phyloP scores from a whole-genome alignment of 805 yeast species.

The Candida oleophila region DNA sequence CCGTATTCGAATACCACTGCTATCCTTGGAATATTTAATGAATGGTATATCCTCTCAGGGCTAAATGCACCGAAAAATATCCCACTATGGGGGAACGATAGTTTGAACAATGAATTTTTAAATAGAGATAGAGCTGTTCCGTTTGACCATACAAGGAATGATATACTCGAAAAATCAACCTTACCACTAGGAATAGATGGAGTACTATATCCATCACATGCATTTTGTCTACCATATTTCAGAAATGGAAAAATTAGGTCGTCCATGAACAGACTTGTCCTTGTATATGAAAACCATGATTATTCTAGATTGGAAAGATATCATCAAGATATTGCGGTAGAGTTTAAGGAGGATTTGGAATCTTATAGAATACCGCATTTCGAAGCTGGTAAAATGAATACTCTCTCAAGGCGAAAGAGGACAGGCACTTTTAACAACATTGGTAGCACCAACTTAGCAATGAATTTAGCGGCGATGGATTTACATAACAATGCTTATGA shows the following conservation, averaged over 20 bases:
- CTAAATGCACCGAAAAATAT: slow-evolving; percentile 15
- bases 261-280: slow-evolving; percentile 16
- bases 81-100: slow-evolving; percentile 17
- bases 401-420: background rate
- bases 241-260: background rate
- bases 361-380: background rate
- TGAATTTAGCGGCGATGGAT: background rate
- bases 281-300: slow-evolving; percentile 20
- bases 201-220: slow-evolving; percentile 25
- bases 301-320: slow-evolving; percentile 14
- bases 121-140: slow-evolving; percentile 2
- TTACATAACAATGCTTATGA: background rate
- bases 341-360: background rate
- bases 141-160: slow-evolving; percentile 5
- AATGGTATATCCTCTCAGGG: slow-evolving; percentile 33
- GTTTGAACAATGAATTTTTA: slow-evolving; percentile 12
- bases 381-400: background rate
- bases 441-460: background rate
- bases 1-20: slow-evolving; percentile 18
- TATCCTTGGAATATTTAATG: slow-evolving; percentile 29
- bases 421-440: background rate
- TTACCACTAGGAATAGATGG: slow-evolving; percentile 27
- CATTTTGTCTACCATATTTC: slow-evolving; percentile 8
- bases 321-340: background rate
- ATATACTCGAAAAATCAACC: slow-evolving; percentile 17